Evolutionary conservation across 805 yeast genomes (phyloP).

Genomic region (Yamadazyma olivae): DNA sequence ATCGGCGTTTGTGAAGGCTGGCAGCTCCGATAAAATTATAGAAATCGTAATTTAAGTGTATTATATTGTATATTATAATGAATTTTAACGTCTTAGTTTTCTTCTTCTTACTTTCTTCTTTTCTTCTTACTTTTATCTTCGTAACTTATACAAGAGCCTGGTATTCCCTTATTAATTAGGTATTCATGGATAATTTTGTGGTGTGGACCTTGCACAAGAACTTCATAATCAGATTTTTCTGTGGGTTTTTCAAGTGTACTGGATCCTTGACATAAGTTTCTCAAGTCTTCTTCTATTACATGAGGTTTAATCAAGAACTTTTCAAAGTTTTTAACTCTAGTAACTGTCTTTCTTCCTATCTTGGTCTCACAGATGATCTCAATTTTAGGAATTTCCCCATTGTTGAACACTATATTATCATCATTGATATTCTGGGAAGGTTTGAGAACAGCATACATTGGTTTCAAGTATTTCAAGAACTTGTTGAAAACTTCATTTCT

Average conservation of each 20-base stretch:
- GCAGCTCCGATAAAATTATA: conserved; percentile 51
- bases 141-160: conserved; percentile 59
- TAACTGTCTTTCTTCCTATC: conserved; percentile 78
- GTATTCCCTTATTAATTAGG: conserved; percentile 60
- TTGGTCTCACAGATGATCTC: conserved; percentile 68
- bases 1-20: conserved; percentile 57
- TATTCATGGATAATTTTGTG: conserved; percentile 57
- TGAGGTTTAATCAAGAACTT: conserved; percentile 62
- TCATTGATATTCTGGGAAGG: conserved; percentile 39
- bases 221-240: conserved; percentile 58
- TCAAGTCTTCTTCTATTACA: conserved; percentile 63
- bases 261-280: conserved; percentile 85
- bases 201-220: conserved; percentile 91
- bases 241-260: conserved; percentile 64
- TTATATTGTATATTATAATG: conserved; percentile 8
- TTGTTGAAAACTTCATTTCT: conserved; percentile 46
- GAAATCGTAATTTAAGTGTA: conserved; percentile 48
- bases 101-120: conserved; percentile 22
- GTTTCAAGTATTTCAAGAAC: conserved; percentile 47
- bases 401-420: conserved; percentile 32
- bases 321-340: conserved; percentile 70
- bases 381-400: conserved; percentile 69
- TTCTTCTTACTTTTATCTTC: conserved; percentile 59
- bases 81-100: no score
- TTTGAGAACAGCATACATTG: conserved; percentile 46